Evolutionary conservation across 371 early-diverging fungal species (phyloP), one percentile per base, ranked within the genome.

Genomic region (Mucor sp.): DNA sequence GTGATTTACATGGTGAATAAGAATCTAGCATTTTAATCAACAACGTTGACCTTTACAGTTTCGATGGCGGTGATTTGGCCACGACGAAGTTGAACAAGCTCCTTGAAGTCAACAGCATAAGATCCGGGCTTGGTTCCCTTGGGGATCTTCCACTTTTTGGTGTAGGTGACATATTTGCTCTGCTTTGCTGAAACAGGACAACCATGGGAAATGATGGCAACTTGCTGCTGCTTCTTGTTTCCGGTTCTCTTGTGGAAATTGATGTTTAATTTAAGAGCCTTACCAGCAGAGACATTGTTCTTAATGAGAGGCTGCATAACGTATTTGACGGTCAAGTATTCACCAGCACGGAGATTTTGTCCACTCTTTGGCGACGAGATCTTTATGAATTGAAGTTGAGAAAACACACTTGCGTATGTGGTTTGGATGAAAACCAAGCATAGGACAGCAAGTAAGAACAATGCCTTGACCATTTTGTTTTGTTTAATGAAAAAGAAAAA

Each of bases 101-200:
- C 78, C 25, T 68, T 66, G 58, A 81, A 81, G 39, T 82, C 80
- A 58, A 82, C 59, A 15, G 85, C 85, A 63, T 87, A 87, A 21
- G 85, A 82, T 48, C 87, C 87, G 37, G 87, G 83, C 59, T 81
- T 76, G 60, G 79, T 79, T 32, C 80, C 66, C 11, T 73, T 71
- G 53, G 87, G 87, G 39, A 87, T 72, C 4, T 79, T 84, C 85
- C 85, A 87, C n/a, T 60, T 41, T 58, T 72, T 76, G 60, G 68
- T 76, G 58, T 82, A 74, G 15, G 80, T 79, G 25, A 76, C 72
- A 48, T 71, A 79, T 62, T 77, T 72, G 58, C 64, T 39, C 35
- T 73, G 43, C 55, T 63, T 67, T 21, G 82, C 79, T 43, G 68
- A 47, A 32, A 79, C 70, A 43, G 82, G 82, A 70, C 80, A 77